phyloP scores from a whole-genome alignment of 2,329 filamentous ascomycete species.

The Aspergillus sp. region DNA sequence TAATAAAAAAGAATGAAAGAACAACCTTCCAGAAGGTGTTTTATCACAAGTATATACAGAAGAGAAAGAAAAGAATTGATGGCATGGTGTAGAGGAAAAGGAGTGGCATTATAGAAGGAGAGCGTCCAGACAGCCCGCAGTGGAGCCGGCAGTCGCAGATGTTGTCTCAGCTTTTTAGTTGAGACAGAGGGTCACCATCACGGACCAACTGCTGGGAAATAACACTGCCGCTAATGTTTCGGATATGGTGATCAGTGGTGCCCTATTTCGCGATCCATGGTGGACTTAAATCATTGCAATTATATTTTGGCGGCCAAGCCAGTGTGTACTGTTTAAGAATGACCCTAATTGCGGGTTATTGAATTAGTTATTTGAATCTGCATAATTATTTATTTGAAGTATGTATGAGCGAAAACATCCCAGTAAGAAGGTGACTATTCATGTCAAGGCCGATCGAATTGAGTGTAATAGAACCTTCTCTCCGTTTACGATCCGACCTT shows the following conservation, averaged over 20 bases:
- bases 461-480: too few species aligned
- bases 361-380: too few species aligned
- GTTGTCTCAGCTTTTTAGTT: background rate
- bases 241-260: background rate
- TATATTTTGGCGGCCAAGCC: too few species aligned
- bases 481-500: too few species aligned
- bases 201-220: background rate
- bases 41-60: slow-evolving; percentile 2
- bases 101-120: slow-evolving; percentile 11
- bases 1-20: slow-evolving; percentile 9
- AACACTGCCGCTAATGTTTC: background rate
- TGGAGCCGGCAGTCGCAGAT: background rate
- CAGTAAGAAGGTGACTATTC: too few species aligned
- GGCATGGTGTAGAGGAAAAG: background rate
- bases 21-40: slow-evolving; percentile 36
- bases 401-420: too few species aligned
- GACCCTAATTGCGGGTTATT: too few species aligned
- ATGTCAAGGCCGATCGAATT: too few species aligned
- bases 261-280: too few species aligned
- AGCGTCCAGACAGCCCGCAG: slow-evolving; percentile 1
- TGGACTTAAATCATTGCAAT: too few species aligned
- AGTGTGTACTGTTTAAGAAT: too few species aligned
- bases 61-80: slow-evolving; percentile 4
- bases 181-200: background rate
- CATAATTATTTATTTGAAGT: too few species aligned